These are phyloP conservation scores for Lichenothelia convexa DNA, from an alignment of 495 filamentous ascomycete species.

Conservation along the genomic window DNA sequence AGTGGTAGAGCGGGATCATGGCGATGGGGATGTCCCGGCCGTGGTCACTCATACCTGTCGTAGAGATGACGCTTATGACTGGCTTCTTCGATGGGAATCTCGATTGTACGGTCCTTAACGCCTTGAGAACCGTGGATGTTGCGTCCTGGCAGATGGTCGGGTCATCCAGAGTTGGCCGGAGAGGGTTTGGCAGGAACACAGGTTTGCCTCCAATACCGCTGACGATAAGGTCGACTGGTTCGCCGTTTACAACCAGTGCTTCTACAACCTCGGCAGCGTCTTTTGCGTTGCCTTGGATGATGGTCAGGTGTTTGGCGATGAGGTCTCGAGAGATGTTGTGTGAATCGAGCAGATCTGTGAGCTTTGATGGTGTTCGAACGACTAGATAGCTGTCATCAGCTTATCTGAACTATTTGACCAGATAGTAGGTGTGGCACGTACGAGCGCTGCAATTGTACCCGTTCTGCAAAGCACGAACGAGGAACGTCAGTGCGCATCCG, in stretches of 20 bases:
- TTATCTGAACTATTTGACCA: too few relatives aligned
- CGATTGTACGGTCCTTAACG: too few relatives aligned
- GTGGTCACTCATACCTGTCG: conserved; percentile 31
- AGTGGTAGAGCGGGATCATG: conserved; percentile 32
- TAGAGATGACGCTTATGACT: conserved; percentile 30
- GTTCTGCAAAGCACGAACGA: conserved; percentile 12
- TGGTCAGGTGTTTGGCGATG: conserved; percentile 12
- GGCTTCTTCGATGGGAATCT: conserved; percentile 12
- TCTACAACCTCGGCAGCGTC: conserved; percentile 12
- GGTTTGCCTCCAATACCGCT: conserved; percentile 19
- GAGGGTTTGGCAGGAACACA: conserved; percentile 11
- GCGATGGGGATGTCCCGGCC: conserved; percentile 33
- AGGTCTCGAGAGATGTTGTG: too few relatives aligned
- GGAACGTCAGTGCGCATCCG: conserved; percentile 28
- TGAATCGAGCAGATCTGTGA: too few relatives aligned
- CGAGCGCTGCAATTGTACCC: conserved; percentile 15
- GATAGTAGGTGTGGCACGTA: too few relatives aligned
- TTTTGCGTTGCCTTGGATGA: conserved; percentile 17
- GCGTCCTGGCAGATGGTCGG: conserved; percentile 36
- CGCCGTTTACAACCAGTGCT: conserved; percentile 5
- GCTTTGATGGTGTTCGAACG: too few relatives aligned
- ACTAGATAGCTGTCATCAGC: too few relatives aligned
- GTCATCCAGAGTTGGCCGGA: conserved; percentile 23
- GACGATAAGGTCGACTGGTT: conserved; percentile 17
- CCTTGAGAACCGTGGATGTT: conserved; percentile 26